Conservation (phyloP, 805 yeast genomes). For the Wickerhamomyces queroliae region DNA sequence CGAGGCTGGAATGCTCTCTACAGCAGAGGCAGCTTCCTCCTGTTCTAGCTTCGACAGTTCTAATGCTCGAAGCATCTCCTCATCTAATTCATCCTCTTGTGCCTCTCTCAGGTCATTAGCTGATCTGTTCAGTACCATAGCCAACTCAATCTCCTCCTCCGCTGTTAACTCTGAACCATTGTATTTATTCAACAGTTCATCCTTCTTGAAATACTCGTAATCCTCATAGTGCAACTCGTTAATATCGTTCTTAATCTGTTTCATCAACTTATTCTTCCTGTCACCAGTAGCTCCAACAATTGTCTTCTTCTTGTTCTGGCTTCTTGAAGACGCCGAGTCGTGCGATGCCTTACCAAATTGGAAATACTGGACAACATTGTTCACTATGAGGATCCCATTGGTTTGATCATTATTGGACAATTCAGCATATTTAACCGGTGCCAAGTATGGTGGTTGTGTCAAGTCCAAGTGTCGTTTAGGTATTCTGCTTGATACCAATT, state of each 20-base stretch:
- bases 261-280: slow-evolving; percentile 13
- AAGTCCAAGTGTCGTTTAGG: slow-evolving; percentile 11
- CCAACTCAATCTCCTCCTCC: slow-evolving; percentile 21
- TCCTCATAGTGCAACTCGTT: slow-evolving; percentile 17
- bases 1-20: neutral
- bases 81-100: slow-evolving; percentile 3
- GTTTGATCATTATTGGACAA: slow-evolving; percentile 9
- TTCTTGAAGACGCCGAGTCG: neutral
- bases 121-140: slow-evolving; percentile 19
- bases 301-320: slow-evolving; percentile 7
- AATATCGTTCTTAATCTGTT: slow-evolving; percentile 14
- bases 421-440: slow-evolving; percentile 11
- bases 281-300: slow-evolving; percentile 11
- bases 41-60: slow-evolving; percentile 8
- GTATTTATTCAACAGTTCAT: slow-evolving; percentile 13
- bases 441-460: slow-evolving; percentile 5
- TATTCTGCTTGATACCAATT: slow-evolving; percentile 12
- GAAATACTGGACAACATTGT: slow-evolving; percentile 17
- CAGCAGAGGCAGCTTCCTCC: neutral
- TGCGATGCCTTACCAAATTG: slow-evolving; percentile 14
- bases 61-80: slow-evolving; percentile 5
- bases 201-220: slow-evolving; percentile 8
- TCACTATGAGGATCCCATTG: slow-evolving; percentile 13
- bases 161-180: slow-evolving; percentile 16
- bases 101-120: slow-evolving; percentile 6